These are phyloP conservation scores for Hypomyces rosellus DNA, from an alignment of 2,329 filamentous ascomycete species.

Conservation along the genomic window DNA sequence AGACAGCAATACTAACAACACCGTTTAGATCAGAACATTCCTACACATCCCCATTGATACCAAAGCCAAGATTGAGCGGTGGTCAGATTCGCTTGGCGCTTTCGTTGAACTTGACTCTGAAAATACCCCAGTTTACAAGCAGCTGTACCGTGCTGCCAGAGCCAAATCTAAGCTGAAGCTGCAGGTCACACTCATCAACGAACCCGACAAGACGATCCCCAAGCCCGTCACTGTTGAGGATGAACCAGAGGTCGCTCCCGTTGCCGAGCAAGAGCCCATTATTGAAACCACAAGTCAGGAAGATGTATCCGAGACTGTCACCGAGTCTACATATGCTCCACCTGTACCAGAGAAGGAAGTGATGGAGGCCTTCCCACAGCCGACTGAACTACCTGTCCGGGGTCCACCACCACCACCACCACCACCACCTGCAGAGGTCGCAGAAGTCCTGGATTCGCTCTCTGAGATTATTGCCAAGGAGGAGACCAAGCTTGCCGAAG, in stretches of 20 bases:
- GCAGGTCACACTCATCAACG: conserved; percentile 52
- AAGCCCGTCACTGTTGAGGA: conserved; percentile 47
- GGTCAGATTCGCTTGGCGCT: conserved; percentile 81
- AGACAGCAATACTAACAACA: background rate
- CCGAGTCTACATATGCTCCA: too few species aligned
- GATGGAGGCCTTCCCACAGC: too few species aligned
- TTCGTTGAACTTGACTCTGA: conserved; percentile 73
- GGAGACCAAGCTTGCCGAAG: too few species aligned
- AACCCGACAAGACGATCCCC: conserved; percentile 26
- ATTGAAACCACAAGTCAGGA: too few species aligned
- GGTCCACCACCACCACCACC: too few species aligned
- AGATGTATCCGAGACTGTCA: too few species aligned
- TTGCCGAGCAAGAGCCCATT: conserved; percentile 1
- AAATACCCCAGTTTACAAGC: conserved; percentile 86
- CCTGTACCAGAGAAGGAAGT: too few species aligned
- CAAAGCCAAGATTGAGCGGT: conserved; percentile 71
- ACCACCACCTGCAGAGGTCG: too few species aligned
- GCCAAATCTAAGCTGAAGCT: conserved; percentile 97
- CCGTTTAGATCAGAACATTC: conserved; percentile 30
- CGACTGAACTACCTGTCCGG: too few species aligned
- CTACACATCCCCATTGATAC: conserved; percentile 27
- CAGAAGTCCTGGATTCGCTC: too few species aligned
- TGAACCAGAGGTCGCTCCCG: conserved; percentile 29
- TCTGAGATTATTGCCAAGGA: too few species aligned
- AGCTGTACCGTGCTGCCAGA: conserved; percentile 92